phyloP scores from a whole-genome alignment of 1,284 basidiomycete genomes.

The Neonothopanus nambi region DNA sequence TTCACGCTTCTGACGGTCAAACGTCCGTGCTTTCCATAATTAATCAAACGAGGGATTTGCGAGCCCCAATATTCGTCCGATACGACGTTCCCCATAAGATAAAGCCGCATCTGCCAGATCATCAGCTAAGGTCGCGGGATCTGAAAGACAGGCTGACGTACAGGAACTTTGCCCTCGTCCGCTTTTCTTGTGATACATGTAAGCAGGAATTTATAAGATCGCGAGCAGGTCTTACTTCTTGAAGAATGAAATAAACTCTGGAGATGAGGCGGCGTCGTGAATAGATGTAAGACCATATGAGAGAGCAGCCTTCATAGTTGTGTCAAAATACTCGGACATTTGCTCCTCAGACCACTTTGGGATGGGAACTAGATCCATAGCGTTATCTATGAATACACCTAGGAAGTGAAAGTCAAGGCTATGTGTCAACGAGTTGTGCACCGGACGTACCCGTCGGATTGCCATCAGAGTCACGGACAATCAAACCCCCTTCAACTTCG shows the following conservation, averaged over 20 bases:
- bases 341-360: constrained; percentile 65
- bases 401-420: not conserved
- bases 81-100: constrained; percentile 70
- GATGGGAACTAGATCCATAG: constrained; percentile 65
- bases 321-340: constrained; percentile 61
- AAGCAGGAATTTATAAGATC: not conserved
- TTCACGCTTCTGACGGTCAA: constrained; percentile 81
- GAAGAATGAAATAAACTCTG: constrained; percentile 64
- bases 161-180: constrained; percentile 62
- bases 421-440: constrained; percentile 13
- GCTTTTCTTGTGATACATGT: constrained; percentile 50
- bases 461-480: constrained; percentile 26
- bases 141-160: constrained; percentile 34
- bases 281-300: constrained; percentile 78
- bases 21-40: constrained; percentile 62
- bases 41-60: constrained; percentile 57
- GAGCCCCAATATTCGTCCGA: constrained; percentile 68
- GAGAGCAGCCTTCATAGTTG: constrained; percentile 67
- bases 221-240: constrained; percentile 46
- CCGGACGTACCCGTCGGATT: constrained; percentile 8
- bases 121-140: not conserved
- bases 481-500: constrained; percentile 15
- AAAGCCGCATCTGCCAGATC: constrained; percentile 63
- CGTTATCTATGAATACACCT: constrained; percentile 76
- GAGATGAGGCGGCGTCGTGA: constrained; percentile 73